A percentile compares a stretch with the other conserved stretches of the same genome.
phyloP scores from a whole-genome alignment of 2,329 filamentous ascomycete species.

The Piedraia hortae region DNA sequence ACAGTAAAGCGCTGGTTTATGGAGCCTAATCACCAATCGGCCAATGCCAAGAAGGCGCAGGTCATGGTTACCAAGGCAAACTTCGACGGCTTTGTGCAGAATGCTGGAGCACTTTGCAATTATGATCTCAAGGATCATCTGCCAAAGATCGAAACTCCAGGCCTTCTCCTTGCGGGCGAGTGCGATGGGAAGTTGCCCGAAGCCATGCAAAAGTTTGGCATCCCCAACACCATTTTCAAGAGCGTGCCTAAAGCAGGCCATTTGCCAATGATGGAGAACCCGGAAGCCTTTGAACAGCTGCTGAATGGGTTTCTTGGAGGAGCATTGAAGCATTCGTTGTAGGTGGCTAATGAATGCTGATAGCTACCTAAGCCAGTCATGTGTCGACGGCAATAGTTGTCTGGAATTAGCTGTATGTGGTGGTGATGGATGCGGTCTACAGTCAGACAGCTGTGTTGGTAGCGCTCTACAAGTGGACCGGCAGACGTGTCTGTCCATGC shows the following conservation, averaged over 20 bases:
- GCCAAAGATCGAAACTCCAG: constrained; percentile 26
- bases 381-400: too few relatives aligned
- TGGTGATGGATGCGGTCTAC: too few relatives aligned
- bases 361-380: too few relatives aligned
- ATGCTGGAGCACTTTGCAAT: constrained; percentile 41
- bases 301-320: constrained; percentile 34
- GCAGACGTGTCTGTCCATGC: too few relatives aligned
- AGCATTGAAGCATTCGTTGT: too few relatives aligned
- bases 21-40: constrained; percentile 29
- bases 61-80: constrained; percentile 43
- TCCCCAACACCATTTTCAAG: constrained; percentile 28
- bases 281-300: constrained; percentile 36
- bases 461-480: too few relatives aligned
- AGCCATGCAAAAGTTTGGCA: constrained; percentile 43
- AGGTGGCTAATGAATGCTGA: too few relatives aligned
- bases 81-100: constrained; percentile 38
- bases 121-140: constrained; percentile 38
- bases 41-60: constrained; percentile 29
- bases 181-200: constrained; percentile 10
- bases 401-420: too few relatives aligned
- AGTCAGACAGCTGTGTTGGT: too few relatives aligned
- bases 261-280: constrained; percentile 59
- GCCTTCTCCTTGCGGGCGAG: constrained; percentile 27
- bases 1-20: constrained; percentile 58
- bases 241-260: constrained; percentile 47